These are phyloP conservation scores for Aspergillus chevalieri DNA, from an alignment of 2,329 filamentous ascomycete genomes.

Conservation along the genomic window DNA sequence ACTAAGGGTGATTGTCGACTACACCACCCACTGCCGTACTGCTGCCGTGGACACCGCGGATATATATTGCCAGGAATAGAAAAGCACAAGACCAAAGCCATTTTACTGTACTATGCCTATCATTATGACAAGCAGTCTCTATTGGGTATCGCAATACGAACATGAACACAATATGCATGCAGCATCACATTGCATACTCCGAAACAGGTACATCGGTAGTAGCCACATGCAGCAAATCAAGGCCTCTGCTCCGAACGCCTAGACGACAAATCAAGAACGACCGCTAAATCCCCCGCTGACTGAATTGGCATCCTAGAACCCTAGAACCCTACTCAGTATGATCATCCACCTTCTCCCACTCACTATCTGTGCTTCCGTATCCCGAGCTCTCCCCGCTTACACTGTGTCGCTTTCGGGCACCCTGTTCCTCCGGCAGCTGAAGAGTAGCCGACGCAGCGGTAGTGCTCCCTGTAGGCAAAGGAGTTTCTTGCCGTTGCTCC, in stretches of 20 bases:
- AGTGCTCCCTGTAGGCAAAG: conserved; percentile 9
- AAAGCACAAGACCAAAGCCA: too few species aligned
- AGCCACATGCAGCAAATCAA: neutral
- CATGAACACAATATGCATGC: too few species aligned
- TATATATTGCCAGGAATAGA: too few species aligned
- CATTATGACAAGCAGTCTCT: too few species aligned
- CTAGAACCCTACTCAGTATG: conserved; percentile 5
- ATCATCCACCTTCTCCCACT: conserved; percentile 88
- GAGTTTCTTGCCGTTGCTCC: conserved; percentile 12
- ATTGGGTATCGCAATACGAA: too few species aligned
- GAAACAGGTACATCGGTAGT: neutral
- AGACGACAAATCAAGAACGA: neutral
- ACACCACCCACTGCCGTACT: too few species aligned
- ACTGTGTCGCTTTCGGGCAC: conserved; percentile 42
- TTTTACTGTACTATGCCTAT: too few species aligned
- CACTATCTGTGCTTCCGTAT: conserved; percentile 76
- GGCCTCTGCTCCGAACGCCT: neutral
- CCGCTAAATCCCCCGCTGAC: conserved; percentile 51
- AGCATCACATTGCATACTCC: too few species aligned
- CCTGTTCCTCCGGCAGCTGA: conserved; percentile 41
- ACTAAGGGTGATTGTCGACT: too few species aligned
- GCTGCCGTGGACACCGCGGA: too few species aligned
- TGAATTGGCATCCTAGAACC: neutral
- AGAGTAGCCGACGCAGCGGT: conserved; percentile 31
- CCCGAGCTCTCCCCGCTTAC: conserved; percentile 47